phyloP scores from a whole-genome alignment of 768 basidiomycete genomes.

The Neoboletus magnificus region DNA sequence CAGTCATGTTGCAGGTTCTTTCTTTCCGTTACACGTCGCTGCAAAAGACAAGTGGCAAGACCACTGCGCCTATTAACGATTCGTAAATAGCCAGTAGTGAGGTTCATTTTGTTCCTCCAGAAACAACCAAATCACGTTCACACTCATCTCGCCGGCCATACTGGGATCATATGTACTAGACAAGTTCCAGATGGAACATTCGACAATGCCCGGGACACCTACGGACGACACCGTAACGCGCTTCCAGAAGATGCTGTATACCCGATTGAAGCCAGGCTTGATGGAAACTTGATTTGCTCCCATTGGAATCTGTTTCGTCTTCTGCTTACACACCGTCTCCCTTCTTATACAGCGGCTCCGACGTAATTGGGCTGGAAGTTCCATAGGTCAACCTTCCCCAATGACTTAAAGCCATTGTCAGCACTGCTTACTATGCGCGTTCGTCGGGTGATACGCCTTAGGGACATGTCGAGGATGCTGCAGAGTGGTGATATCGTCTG shows the following conservation, averaged over 20 bases:
- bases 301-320: background rate
- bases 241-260: conserved; percentile 10
- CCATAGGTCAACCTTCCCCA: background rate
- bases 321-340: background rate
- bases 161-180: background rate
- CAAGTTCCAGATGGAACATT: background rate
- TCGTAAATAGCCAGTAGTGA: too few relatives aligned
- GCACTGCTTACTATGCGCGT: background rate
- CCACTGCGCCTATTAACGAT: too few relatives aligned
- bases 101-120: background rate
- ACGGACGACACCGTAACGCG: background rate
- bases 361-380: background rate
- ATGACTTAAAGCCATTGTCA: too few relatives aligned
- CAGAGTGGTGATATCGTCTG: background rate
- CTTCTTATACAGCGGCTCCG: background rate
- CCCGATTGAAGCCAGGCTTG: conserved; percentile 8
- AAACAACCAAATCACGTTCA: background rate
- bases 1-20: too few relatives aligned
- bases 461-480: background rate
- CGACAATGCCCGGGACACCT: background rate
- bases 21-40: too few relatives aligned
- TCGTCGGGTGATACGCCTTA: background rate
- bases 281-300: conserved; percentile 10
- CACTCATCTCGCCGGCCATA: background rate
- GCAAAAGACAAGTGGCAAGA: too few relatives aligned